Evolutionary conservation across 192 early-diverging fungal genomes (phyloP).

Genomic region (Entophlyctis helioformis): DNA sequence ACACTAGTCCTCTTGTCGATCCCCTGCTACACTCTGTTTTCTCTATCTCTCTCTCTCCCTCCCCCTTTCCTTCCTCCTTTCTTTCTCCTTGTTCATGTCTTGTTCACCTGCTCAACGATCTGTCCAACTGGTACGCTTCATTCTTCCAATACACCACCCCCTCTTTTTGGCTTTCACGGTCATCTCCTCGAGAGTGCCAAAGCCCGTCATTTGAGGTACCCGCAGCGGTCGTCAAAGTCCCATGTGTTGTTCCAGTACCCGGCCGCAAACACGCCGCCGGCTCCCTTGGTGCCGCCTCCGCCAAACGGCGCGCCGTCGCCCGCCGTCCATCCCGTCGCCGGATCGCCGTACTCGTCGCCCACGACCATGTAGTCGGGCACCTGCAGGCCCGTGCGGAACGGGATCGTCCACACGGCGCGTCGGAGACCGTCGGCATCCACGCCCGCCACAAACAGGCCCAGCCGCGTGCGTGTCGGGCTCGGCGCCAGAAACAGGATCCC

Average conservation of each 20-base stretch:
- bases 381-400: conserved; percentile 36
- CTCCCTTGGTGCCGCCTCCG: conserved; percentile 31
- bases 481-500: conserved; percentile 38
- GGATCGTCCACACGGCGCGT: conserved; percentile 31
- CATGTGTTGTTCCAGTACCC: conserved; percentile 41
- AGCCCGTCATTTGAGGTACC: conserved; percentile 24
- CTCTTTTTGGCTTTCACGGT: too few species aligned
- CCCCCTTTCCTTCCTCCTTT: too few species aligned
- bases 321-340: conserved; percentile 39
- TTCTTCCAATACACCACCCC: too few species aligned
- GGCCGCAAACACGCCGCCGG: conserved; percentile 34
- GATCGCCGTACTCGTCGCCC: conserved; percentile 44
- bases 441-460: conserved; percentile 31
- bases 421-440: conserved; percentile 27
- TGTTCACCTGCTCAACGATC: too few species aligned
- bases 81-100: too few species aligned
- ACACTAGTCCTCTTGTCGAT: too few species aligned
- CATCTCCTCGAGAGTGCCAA: too few species aligned
- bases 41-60: too few species aligned
- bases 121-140: too few species aligned
- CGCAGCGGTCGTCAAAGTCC: conserved; percentile 26
- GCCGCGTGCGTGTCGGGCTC: conserved; percentile 23
- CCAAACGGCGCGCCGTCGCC: conserved; percentile 23
- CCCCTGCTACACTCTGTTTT: too few species aligned
- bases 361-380: conserved; percentile 36